These are phyloP conservation scores for Penicillium sp. DNA, from an alignment of 2,329 filamentous ascomycete genomes.

Conservation along the genomic window DNA sequence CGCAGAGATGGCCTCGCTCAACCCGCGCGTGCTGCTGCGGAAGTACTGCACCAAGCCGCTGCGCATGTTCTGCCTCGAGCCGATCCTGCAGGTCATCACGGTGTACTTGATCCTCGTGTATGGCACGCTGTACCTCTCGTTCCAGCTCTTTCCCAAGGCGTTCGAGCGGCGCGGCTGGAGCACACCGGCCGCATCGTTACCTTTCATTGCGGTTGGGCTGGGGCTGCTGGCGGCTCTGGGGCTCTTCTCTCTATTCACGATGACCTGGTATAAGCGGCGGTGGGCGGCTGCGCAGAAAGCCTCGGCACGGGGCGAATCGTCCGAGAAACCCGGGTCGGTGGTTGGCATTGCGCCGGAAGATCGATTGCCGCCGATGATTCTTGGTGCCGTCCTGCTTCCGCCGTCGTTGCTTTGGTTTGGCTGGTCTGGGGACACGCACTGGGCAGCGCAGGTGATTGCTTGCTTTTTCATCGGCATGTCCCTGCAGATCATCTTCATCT, in stretches of 20 bases:
- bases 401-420: constrained; percentile 48
- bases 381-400: constrained; percentile 42
- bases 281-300: constrained; percentile 16
- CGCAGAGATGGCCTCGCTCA: constrained; percentile 39
- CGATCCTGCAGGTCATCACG: constrained; percentile 47
- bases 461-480: constrained; percentile 44
- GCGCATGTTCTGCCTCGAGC: constrained; percentile 46
- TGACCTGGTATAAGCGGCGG: constrained; percentile 30
- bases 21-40: constrained; percentile 32
- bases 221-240: constrained; percentile 26
- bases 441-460: constrained; percentile 44
- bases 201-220: constrained; percentile 27
- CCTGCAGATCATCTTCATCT: constrained; percentile 40
- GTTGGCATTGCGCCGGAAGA: constrained; percentile 37
- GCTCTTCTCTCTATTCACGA: constrained; percentile 30
- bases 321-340: background rate
- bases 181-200: constrained; percentile 25
- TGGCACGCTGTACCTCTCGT: constrained; percentile 27
- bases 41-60: constrained; percentile 44
- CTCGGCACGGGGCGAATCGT: background rate
- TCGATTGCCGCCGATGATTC: constrained; percentile 45
- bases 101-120: constrained; percentile 38
- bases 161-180: constrained; percentile 33
- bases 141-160: constrained; percentile 35
- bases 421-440: constrained; percentile 43